Conservation (phyloP, 805 yeast species). For the Nakazawaea populi region DNA sequence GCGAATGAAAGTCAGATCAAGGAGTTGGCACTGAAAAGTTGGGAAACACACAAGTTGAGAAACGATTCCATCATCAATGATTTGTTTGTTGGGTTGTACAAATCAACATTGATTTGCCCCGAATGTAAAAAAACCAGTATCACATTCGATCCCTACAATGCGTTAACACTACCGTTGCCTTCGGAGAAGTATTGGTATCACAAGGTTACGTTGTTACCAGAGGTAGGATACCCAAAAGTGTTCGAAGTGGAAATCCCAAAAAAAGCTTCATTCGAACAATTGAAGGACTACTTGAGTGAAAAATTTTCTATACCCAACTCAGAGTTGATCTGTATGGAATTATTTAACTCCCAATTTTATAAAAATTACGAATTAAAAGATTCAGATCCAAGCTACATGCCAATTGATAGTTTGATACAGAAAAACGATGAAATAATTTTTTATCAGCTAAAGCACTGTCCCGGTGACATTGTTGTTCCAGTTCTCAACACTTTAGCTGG, state of each 20-base stretch:
- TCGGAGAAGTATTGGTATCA: slow-evolving; percentile 67
- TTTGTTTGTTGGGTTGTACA: slow-evolving; percentile 84
- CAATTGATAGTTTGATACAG: slow-evolving; percentile 61
- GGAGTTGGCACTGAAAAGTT: slow-evolving; percentile 66
- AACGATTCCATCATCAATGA: slow-evolving; percentile 85
- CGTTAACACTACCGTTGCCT: slow-evolving; percentile 85
- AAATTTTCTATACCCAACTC: slow-evolving; percentile 31
- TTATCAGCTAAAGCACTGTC: slow-evolving; percentile 37
- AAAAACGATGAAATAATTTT: slow-evolving; percentile 60
- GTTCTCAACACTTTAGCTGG: slow-evolving; percentile 42
- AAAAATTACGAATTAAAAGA: slow-evolving; percentile 54
- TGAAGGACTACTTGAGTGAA: slow-evolving; percentile 54
- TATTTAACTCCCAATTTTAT: slow-evolving; percentile 65
- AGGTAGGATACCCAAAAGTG: slow-evolving; percentile 38
- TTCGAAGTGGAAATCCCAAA: slow-evolving; percentile 72
- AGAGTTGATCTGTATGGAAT: slow-evolving; percentile 47
- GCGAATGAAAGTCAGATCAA: slow-evolving; percentile 45
- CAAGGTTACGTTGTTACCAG: slow-evolving; percentile 57
- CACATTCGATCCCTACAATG: slow-evolving; percentile 92
- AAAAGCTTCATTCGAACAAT: slow-evolving; percentile 55
- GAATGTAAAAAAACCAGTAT: slow-evolving; percentile 71
- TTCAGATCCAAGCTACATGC: slow-evolving; percentile 52
- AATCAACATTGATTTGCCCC: slow-evolving; percentile 87
- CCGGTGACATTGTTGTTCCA: slow-evolving; percentile 54
- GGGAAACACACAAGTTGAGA: slow-evolving; percentile 73